phyloP scores from a whole-genome alignment of 2,329 filamentous ascomycete genomes.

The Xylariales sp. region DNA sequence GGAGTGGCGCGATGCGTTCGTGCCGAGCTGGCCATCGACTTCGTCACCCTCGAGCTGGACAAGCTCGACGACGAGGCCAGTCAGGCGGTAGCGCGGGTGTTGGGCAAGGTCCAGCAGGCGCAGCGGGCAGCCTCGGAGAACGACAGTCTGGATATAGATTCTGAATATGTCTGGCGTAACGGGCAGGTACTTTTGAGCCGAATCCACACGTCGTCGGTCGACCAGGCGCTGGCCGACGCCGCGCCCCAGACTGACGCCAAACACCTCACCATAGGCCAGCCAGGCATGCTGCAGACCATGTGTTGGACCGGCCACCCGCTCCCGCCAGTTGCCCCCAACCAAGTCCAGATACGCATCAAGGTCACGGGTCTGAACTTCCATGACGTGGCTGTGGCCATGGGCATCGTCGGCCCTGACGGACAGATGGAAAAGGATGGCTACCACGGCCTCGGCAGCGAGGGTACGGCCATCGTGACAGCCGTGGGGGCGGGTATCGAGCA shows the following conservation, averaged over 20 bases:
- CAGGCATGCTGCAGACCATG: background rate
- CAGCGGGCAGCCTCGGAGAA: background rate
- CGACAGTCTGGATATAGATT: background rate
- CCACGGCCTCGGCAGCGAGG: constrained; percentile 1
- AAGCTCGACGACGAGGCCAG: background rate
- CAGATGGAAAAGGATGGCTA: background rate
- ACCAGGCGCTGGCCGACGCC: background rate
- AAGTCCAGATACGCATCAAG: background rate
- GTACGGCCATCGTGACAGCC: background rate
- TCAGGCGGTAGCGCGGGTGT: background rate
- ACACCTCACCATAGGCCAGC: background rate
- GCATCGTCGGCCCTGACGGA: background rate
- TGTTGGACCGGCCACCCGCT: background rate
- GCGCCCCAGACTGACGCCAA: background rate
- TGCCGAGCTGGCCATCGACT: background rate
- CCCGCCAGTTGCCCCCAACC: background rate
- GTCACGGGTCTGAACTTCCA: constrained; percentile 2
- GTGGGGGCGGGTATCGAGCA: background rate
- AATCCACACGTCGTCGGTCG: background rate
- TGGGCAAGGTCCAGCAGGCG: background rate
- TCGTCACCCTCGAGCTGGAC: constrained; percentile 4
- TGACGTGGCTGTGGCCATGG: constrained; percentile 1
- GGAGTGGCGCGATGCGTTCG: constrained; percentile 3
- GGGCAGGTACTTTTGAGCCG: background rate
- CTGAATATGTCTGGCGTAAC: background rate